Evolutionary conservation across 2,329 filamentous ascomycete species (phyloP).

Genomic region (Onygenales sp.): DNA sequence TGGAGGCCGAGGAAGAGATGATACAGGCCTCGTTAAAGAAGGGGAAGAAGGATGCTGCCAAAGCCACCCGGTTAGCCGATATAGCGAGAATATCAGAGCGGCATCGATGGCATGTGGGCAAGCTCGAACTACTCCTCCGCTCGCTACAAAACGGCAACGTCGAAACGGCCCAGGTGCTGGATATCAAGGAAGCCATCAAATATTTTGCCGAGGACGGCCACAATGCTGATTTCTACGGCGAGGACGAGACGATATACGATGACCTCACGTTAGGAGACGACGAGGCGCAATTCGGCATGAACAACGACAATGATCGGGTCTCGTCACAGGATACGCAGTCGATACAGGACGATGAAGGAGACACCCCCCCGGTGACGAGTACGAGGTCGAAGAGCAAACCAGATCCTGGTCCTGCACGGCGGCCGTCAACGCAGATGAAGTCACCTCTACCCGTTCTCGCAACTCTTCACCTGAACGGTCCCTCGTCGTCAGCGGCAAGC

Average conservation of each 20-base stretch:
- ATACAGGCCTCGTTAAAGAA: conserved; percentile 89
- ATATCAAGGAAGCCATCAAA: conserved; percentile 82
- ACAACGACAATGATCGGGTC: conserved; percentile 68
- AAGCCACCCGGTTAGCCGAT: conserved; percentile 78
- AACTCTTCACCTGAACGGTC: conserved; percentile 61
- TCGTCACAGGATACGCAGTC: conserved; percentile 97
- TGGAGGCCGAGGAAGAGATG: conserved; percentile 81
- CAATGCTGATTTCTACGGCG: conserved; percentile 73
- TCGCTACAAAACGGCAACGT: conserved; percentile 88
- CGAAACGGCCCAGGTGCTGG: conserved; percentile 75
- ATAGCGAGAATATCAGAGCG: conserved; percentile 77
- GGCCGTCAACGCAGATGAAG: conserved; percentile 84
- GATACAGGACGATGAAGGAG: conserved; percentile 64
- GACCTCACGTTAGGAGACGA: conserved; percentile 88
- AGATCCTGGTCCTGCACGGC: conserved; percentile 53
- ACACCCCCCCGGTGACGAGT: background rate
- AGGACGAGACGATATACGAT: conserved; percentile 92
- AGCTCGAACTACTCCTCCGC: conserved; percentile 81
- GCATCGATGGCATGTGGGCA: conserved; percentile 93
- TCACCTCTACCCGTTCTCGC: conserved; percentile 88
- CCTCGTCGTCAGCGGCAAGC: conserved; percentile 40
- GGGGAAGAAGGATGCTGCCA: conserved; percentile 75
- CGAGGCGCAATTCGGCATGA: conserved; percentile 77
- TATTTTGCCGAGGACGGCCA: conserved; percentile 91
- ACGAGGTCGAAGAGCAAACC: conserved; percentile 44